Conservation (phyloP, 371 early-diverging fungal genomes). For the Apophysomyces ossiformis region DNA sequence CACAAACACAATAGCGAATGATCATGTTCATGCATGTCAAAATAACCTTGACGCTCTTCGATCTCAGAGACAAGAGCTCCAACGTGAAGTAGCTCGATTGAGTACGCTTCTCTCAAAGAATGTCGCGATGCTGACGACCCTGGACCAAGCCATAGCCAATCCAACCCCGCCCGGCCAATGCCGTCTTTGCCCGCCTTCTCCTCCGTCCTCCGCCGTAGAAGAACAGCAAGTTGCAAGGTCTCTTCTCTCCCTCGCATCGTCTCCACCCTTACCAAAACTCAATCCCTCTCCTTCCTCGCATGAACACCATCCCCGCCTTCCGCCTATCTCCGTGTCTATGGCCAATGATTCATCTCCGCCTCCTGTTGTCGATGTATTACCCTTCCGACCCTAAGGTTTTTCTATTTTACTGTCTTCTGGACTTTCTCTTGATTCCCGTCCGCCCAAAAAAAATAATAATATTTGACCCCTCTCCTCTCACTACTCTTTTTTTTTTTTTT, state of each 20-base stretch:
- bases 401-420: neutral
- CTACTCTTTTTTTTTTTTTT: neutral
- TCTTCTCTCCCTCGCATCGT: constrained; percentile 27
- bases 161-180: constrained; percentile 11
- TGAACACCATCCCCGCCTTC: constrained; percentile 18
- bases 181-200: constrained; percentile 17
- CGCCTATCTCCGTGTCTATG: constrained; percentile 13
- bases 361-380: constrained; percentile 6
- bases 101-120: constrained; percentile 56
- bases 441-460: too few relatives aligned
- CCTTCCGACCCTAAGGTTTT: constrained; percentile 1
- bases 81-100: constrained; percentile 59
- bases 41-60: constrained; percentile 48
- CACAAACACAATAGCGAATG: neutral
- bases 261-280: constrained; percentile 13
- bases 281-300: constrained; percentile 14
- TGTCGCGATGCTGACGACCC: constrained; percentile 50
- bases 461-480: too few relatives aligned
- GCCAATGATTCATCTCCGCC: constrained; percentile 10
- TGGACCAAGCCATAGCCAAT: constrained; percentile 52
- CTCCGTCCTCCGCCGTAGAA: constrained; percentile 13
- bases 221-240: constrained; percentile 31
- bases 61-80: constrained; percentile 58
- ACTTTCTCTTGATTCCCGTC: neutral
- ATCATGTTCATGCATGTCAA: constrained; percentile 24